Evolutionary conservation across 768 basidiomycete species (phyloP), one percentile per base, ranked within the genome.

Genomic region (Termitomyces sp.): DNA sequence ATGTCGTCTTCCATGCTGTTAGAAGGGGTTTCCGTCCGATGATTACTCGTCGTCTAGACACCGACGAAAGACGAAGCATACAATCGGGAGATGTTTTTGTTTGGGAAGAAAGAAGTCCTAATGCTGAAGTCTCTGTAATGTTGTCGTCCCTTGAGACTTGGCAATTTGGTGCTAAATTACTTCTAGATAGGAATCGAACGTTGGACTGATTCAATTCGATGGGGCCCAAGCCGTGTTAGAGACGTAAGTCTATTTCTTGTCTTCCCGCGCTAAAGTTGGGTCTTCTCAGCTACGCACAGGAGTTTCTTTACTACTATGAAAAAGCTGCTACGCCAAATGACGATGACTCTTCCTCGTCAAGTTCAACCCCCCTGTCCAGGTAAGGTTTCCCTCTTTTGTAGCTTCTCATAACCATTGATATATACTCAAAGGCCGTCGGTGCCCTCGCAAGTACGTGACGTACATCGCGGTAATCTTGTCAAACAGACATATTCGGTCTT

Each of bases 401-500:
- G 19, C 22, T 30, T 43, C 14, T 19, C 51, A 22, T 7, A 51
- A 21, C 2, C 11, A 43, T 19, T 44, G 10, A 52, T 15, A 15
- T 19, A 32, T 1, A 17, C 17, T 22, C 34, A n/a, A 54, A 68
- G 70, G 35, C 63, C 62, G 21, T 61, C 60, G 22, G 53, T 60
- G n/a, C 64, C 56, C 43, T 55, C 63, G 45, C 62, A 64, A 21
- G 52, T 55, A 55, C 66, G 66, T 55, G 71, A 69, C 21, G 63
- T 63, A 28, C 62, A 62, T 21, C 74, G 77, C 45, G 71, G 78
- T 37, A 75, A 77, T 47, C 76, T 90, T 28, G 77, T 88, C 55
- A 90, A 90, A 64, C 88, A 91, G 66, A 90, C 88, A 0, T 91
- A 88, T 65, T 89, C 87, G 8, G 88, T 88, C 28, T 87, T 77